Base-by-base conservation (phyloP, 768 basidiomycete species). In the Scleroderma bovista region DNA sequence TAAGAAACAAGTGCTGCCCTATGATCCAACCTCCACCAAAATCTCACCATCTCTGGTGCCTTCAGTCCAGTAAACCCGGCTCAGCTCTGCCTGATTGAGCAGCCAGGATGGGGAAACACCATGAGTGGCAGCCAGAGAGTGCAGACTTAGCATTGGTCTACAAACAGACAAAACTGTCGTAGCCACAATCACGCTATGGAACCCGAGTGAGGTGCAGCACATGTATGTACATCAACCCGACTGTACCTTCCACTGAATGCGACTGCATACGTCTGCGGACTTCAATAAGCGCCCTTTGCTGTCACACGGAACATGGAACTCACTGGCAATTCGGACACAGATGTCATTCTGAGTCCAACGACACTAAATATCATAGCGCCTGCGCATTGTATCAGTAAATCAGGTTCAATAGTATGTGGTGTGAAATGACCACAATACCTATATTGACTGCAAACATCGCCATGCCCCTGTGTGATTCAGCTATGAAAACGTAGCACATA, bases 21-120 rank as follows among this genome's bases (percentile, higher is more conserved):
- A 29, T 29, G 26, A 36, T 3, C 13, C 34, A n/a, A 36, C 34
- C 12, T 36, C n/a, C 5, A 36, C 34, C 34, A 5, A 36, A 12
- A 36, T 5, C 13, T 36, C 34, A 15, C 4, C 4, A 3, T n/a
- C n/a, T 36, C 34, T 36, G 12, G 12, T 13, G 4, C 34, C 34
- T n/a, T n/a, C n/a, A 3, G 34, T 36, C 34, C 34, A 36, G n/a
- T 13, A 12, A 13, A 36, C 34, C 41, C 75, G 71, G 39, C 68
- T 71, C 19, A 76, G 69, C 62, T 78, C 73, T n/a, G 69, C 66
- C 42, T 72, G 67, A 52, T 67, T 75, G 24, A 77, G 64, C 10
- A 76, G 60, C 72, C 71, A 74, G 10, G 68, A 67, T 16, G 71
- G 67, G 44, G 73, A 67, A 12, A 75, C 70, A 31, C 72, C 69